These are phyloP conservation scores for Sisymbrium irio DNA, from an alignment of 345 rosid species.

Conservation along the genomic window DNA sequence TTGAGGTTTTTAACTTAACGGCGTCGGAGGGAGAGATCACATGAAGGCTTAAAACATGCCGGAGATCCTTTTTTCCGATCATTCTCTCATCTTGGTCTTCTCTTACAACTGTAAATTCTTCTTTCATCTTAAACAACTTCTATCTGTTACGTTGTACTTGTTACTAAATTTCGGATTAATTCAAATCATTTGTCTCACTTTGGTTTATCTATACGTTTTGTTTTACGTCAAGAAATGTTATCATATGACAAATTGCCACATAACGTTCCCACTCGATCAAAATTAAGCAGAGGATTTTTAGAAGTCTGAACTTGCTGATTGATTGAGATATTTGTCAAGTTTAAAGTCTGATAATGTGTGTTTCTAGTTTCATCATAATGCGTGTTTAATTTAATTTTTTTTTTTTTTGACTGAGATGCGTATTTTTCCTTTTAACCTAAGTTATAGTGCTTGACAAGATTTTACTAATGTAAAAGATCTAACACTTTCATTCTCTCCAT, in stretches of 20 bases:
- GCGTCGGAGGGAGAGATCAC: constrained; percentile 6
- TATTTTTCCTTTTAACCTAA: too few species aligned
- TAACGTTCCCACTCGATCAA: neutral
- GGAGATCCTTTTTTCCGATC: constrained; percentile 21
- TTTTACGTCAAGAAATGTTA: neutral
- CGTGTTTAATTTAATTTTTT: too few species aligned
- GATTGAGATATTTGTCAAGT: neutral
- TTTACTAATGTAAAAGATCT: too few species aligned
- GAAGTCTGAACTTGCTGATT: neutral
- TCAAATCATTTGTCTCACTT: neutral
- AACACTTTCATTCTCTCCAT: too few species aligned
- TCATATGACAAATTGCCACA: neutral
- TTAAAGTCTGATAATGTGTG: too few species aligned
- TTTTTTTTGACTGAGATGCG: too few species aligned
- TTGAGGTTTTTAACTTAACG: constrained; percentile 11
- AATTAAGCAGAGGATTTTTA: neutral
- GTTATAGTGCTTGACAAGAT: too few species aligned
- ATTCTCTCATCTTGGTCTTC: constrained; percentile 1
- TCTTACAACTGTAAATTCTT: constrained; percentile 24
- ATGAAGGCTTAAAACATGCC: constrained; percentile 27
- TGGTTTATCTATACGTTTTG: neutral
- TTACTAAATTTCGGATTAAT: neutral
- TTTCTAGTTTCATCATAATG: neutral
- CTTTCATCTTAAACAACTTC: neutral
- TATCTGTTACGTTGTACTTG: too few species aligned